Base-by-base conservation (phyloP, 2,329 filamentous ascomycete genomes). In the Neonectria coccinea region DNA sequence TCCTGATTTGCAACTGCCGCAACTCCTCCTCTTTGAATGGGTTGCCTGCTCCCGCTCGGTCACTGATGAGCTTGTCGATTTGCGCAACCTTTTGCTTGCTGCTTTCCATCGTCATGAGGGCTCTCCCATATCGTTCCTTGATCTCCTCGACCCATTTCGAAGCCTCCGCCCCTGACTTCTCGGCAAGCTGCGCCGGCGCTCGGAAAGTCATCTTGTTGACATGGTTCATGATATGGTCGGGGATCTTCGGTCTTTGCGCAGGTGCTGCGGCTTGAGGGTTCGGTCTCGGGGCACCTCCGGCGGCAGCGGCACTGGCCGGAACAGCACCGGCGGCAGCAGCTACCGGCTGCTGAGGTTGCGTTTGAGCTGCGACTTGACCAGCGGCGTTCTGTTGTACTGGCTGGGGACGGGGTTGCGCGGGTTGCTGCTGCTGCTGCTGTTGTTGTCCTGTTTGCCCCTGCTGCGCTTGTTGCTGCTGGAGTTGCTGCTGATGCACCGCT, bases 51-150 rank as follows among this genome's bases (percentile, higher is more conserved):
- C 80, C 77, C 14, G 78, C 74, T 22, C 83, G 77, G 18, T 83
- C 80, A 53, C 81, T 81, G 20, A 82, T 74, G 3, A 77, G 66
- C 50, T 77, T 76, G 11, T 87, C 84, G 56, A 86, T 75, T 54
- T 75, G 74, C 2, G 74, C 74, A 4, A 86, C 72, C 51, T 80
- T 78, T n/a, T 67, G 71, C 11, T 82, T 80, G 3, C 79, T 77
- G 10, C 68, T 77, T 41, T 88, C 85, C 79, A 88, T 86, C 2
- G 81, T 79, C 67, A 82, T 76, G 6, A 88, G 73, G 0, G 83
- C 85, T 42, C 82, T 77, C 0, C 79, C 77, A 62, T 88, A 86
- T 58, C 79, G 80, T 0, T 79, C 75, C 69, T 82, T 85, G 33
- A 82, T 77, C 1, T 86, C 82, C 8, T 81, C 77, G 2, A 83